phyloP scores from a whole-genome alignment of 345 rosid species.

The Sapria himalayana region DNA sequence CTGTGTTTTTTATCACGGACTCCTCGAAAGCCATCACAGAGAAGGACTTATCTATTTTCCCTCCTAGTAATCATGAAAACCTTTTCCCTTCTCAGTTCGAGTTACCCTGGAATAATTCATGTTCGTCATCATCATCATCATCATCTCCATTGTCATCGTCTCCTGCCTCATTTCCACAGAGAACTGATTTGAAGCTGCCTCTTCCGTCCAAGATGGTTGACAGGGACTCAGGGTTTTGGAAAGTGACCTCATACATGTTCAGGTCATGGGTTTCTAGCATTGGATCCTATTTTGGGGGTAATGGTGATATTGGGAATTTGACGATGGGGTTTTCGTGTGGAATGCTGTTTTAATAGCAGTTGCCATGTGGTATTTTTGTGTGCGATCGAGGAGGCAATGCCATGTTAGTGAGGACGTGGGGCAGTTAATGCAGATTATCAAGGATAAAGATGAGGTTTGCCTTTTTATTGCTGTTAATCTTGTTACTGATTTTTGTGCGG shows the following conservation, averaged over 20 bases:
- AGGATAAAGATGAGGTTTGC: conserved; percentile 12
- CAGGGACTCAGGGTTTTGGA: conserved; percentile 5
- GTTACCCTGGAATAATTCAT: background rate
- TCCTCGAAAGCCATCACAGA: background rate
- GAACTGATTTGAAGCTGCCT: background rate
- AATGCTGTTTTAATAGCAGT: conserved; percentile 7
- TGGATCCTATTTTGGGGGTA: conserved; percentile 1
- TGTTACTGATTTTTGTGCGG: no score
- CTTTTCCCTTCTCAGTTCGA: conserved; percentile 4
- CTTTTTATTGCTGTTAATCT: background rate
- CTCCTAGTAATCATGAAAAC: conserved; percentile 10
- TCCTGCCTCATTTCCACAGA: background rate
- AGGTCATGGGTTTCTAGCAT: conserved; percentile 5
- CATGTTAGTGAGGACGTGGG: conserved; percentile 6
- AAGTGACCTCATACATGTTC: conserved; percentile 1
- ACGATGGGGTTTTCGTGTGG: no score
- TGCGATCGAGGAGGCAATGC: conserved; percentile 4
- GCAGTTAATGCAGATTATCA: conserved; percentile 8
- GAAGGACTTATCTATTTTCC: conserved; percentile 5
- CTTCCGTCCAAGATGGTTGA: background rate
- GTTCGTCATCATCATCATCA: conserved; percentile 1
- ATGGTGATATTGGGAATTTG: background rate
- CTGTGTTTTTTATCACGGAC: conserved; percentile 5
- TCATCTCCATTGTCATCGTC: no score
- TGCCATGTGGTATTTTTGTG: conserved; percentile 7